phyloP scores from a whole-genome alignment of 139 green algal species.

The Volvox africanus region DNA sequence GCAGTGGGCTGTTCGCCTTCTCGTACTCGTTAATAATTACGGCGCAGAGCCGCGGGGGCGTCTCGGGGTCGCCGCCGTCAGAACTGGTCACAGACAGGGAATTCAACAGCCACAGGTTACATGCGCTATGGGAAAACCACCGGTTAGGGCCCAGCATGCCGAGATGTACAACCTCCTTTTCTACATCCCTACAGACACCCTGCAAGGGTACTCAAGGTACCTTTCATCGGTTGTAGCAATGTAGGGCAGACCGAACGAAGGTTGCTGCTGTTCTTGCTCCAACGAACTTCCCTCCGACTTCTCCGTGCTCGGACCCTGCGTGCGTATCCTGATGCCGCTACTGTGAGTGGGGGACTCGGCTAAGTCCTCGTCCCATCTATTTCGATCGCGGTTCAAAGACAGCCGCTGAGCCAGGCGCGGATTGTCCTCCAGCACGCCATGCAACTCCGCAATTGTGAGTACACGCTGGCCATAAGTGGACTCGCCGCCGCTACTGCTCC shows the following conservation, averaged over 20 bases:
- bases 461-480: constrained; percentile 33
- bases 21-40: constrained; percentile 25
- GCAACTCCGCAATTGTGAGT: constrained; percentile 26
- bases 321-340: not conserved
- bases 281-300: no score
- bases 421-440: constrained; percentile 23
- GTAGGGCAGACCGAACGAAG: no score
- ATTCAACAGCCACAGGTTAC: not conserved
- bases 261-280: no score
- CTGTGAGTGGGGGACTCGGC: not conserved
- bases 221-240: no score
- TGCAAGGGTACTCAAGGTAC: no score
- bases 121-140: not conserved
- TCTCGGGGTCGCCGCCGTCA: not conserved
- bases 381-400: not conserved
- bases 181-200: no score
- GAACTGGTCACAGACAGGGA: not conserved
- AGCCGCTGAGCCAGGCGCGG: constrained; percentile 20
- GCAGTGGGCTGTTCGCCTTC: constrained; percentile 20
- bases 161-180: no score
- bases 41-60: constrained; percentile 6
- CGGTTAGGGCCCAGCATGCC: no score
- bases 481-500: constrained; percentile 26
- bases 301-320: not conserved
- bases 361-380: not conserved